phyloP scores from a whole-genome alignment of 768 basidiomycete genomes.

The Mycena floridula region DNA sequence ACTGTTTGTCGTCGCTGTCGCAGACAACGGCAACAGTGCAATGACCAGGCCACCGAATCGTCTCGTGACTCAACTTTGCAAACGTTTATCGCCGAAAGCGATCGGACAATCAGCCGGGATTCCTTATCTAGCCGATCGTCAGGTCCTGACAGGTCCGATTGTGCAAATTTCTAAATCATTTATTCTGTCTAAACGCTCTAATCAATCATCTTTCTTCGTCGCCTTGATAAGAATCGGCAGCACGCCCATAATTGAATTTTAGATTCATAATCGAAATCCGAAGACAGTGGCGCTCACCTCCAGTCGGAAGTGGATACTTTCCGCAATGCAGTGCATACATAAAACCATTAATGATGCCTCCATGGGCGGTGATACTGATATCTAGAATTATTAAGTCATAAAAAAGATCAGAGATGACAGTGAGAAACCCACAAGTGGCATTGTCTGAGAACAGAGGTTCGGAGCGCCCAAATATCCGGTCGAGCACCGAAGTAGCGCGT shows the following conservation, averaged over 20 bases:
- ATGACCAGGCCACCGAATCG: too few species aligned
- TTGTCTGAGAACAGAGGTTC: too few species aligned
- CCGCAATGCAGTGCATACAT: constrained; percentile 40
- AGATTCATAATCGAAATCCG: background rate
- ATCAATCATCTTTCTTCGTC: background rate
- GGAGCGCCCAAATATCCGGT: constrained; percentile 46
- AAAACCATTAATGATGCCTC: constrained; percentile 55
- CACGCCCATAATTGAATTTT: background rate
- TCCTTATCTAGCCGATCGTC: too few species aligned
- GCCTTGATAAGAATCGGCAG: constrained; percentile 7
- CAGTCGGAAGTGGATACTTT: constrained; percentile 46
- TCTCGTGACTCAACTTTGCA: too few species aligned
- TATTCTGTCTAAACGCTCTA: too few species aligned
- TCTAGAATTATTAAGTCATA: constrained; percentile 28
- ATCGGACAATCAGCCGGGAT: too few species aligned
- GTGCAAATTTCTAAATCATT: too few species aligned
- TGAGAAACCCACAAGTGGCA: constrained; percentile 36
- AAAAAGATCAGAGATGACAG: background rate
- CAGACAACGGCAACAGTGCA: too few species aligned
- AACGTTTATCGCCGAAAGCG: too few species aligned
- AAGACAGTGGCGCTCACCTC: constrained; percentile 40
- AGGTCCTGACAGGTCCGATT: too few species aligned
- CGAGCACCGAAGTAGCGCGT: constrained; percentile 47
- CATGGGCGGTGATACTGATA: constrained; percentile 63
- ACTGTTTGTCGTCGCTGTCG: too few species aligned